Percentiles rank a stretch among this genome's conserved stretches.
phyloP scores from a whole-genome alignment of 2,329 filamentous ascomycete genomes.

The Diplodia sapinea region DNA sequence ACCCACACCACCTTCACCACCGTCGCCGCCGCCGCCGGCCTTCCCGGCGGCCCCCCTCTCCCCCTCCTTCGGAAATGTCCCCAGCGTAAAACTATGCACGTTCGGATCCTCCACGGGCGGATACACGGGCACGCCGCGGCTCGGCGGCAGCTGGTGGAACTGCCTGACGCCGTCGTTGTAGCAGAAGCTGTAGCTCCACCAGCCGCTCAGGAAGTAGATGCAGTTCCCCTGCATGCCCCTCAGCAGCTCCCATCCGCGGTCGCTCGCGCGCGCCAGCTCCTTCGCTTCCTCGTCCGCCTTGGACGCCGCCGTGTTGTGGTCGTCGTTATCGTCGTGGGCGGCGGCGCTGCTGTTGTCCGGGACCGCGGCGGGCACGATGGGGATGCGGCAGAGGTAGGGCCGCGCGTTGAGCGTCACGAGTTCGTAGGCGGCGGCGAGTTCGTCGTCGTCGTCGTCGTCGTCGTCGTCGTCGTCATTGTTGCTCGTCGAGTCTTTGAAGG shows the following conservation, averaged over 20 bases:
- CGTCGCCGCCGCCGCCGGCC: conserved; percentile 33
- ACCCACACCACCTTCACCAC: conserved; percentile 33
- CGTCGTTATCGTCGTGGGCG: conserved; percentile 50
- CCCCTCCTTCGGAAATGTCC: conserved; percentile 58
- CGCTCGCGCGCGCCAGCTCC: conserved; percentile 77
- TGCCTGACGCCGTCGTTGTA: conserved; percentile 87
- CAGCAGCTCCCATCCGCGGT: conserved; percentile 80
- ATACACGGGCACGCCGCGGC: conserved; percentile 68
- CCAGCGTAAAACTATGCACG: conserved; percentile 78
- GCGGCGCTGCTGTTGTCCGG: conserved; percentile 40
- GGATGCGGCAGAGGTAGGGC: conserved; percentile 84
- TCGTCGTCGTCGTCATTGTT: background rate
- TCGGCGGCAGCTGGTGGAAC: conserved; percentile 80
- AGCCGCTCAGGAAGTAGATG: conserved; percentile 82
- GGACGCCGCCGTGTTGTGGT: conserved; percentile 44
- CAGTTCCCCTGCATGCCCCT: conserved; percentile 78
- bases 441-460: conserved; percentile 12
- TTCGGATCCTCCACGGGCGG: conserved; percentile 78
- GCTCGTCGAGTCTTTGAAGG: background rate
- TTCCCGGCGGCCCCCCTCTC: conserved; percentile 36
- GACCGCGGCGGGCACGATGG: conserved; percentile 65
- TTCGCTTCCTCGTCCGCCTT: conserved; percentile 74
- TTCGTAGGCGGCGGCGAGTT: conserved; percentile 65
- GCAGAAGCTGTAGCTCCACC: conserved; percentile 97
- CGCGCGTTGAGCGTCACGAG: conserved; percentile 72